These are phyloP conservation scores for Lodderomyces orthopsilosis DNA, from an alignment of 1,139 yeast genomes.

Conservation along the genomic window DNA sequence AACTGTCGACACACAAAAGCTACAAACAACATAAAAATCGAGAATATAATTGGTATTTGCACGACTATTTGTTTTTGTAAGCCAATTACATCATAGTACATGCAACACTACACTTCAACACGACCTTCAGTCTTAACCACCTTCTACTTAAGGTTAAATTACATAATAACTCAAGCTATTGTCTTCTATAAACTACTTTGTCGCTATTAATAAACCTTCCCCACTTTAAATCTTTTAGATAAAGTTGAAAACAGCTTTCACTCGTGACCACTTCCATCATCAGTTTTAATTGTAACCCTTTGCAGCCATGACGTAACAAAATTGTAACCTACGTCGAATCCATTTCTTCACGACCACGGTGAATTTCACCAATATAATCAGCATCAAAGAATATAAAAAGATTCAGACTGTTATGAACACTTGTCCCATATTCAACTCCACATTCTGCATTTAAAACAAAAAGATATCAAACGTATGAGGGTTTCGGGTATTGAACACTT, in stretches of 20 bases:
- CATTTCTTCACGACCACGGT: too few species aligned
- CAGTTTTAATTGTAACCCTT: too few species aligned
- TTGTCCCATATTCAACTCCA: background rate
- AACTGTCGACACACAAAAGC: too few species aligned
- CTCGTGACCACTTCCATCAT: too few species aligned
- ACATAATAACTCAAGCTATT: background rate
- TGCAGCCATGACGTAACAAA: too few species aligned
- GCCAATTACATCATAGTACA: conserved; percentile 1
- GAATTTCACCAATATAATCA: too few species aligned
- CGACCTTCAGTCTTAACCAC: background rate
- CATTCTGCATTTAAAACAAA: background rate
- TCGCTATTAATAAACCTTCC: background rate
- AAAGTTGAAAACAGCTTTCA: background rate
- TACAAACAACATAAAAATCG: too few species aligned
- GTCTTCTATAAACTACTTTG: background rate
- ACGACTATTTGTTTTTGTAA: background rate
- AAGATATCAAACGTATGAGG: background rate
- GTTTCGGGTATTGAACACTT: too few species aligned
- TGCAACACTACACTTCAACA: background rate
- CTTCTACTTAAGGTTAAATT: background rate
- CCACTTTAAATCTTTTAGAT: background rate
- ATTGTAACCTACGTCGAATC: too few species aligned
- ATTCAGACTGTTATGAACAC: background rate
- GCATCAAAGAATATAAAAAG: too few species aligned
- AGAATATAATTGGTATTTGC: too few species aligned